Evolutionary conservation across 2,329 filamentous ascomycete species (phyloP), one percentile per base, ranked within the genome.

Genomic region (Aurifilum marmelostoma): DNA sequence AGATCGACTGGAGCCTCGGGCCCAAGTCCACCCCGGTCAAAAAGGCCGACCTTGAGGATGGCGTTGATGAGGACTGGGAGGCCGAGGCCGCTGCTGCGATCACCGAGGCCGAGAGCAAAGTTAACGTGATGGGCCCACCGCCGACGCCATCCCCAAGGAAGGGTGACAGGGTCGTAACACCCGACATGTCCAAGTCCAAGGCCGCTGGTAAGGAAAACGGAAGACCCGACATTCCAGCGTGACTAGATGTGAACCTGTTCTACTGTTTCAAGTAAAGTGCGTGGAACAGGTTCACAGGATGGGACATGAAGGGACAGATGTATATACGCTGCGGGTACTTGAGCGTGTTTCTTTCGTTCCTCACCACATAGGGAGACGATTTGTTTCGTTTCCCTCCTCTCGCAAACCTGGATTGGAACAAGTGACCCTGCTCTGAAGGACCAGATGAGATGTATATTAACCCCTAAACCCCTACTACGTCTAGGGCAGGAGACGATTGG

Each of bases 1-100:
- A 89, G 75, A 94, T 99, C 75, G 91, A 98, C 78, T 99, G 96
- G 95, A 89, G 91, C 76, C 76, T 91, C 67, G 76, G 75, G 39
- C 79, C 81, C 1, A 62, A 69, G 24, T 80, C 73, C 18, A 75
- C 73, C 2, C 71, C 72, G 34, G 66, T 65, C 14, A 74, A 76
- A 39, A 65, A 64, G 24, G 71, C 72, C 21, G 63, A 24, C 39
- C 9, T 64, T 4, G 64, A 71, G 27, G 67, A 67, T n/a, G 60
- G 39, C 6, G 21, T 67, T 27, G 67, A 69, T 29, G 69, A 69
- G 60, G 68, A 70, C 27, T 69, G 60, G 63, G 69, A 71, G 67
- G 64, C 60, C 12, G 69, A 67, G 37, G 69, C 69, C 16, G 67
- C 60, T 3, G 69, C 69, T 37, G 69, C 67, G 18, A 69, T 71